Evolutionary conservation across 805 yeast genomes (phyloP).

Genomic region (Yamadazyma kitorensis): DNA sequence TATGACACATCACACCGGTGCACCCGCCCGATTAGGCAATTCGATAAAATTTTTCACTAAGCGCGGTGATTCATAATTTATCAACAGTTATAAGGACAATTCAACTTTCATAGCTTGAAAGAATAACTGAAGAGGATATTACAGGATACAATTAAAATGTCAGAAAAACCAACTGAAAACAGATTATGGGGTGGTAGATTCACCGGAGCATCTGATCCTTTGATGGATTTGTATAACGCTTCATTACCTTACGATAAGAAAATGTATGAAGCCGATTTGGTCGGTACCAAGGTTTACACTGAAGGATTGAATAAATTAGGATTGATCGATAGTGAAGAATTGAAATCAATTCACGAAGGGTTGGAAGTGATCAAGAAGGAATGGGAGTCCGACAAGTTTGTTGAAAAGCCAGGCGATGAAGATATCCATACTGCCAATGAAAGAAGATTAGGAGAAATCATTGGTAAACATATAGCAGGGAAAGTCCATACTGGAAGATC

Average conservation of each 20-base stretch:
- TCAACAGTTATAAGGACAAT: no score
- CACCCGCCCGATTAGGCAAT: no score
- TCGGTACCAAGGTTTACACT: constrained; percentile 93
- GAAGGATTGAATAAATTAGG: constrained; percentile 79
- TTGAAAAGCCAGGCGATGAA: constrained; percentile 86
- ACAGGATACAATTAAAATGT: constrained; percentile 4
- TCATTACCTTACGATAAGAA: constrained; percentile 93
- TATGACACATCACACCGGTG: no score
- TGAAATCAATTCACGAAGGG: constrained; percentile 80
- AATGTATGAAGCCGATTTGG: constrained; percentile 92
- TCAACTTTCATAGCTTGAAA: no score
- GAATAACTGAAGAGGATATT: no score
- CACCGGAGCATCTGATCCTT: constrained; percentile 94
- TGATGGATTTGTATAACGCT: constrained; percentile 96
- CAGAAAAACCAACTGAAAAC: constrained; percentile 54
- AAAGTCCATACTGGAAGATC: constrained; percentile 99
- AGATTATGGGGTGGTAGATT: constrained; percentile 98
- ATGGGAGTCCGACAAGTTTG: constrained; percentile 72
- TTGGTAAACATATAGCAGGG: constrained; percentile 92
- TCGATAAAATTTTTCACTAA: not conserved
- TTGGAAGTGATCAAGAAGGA: constrained; percentile 67
- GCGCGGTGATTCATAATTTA: constrained; percentile 10
- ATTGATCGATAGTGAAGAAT: constrained; percentile 68
- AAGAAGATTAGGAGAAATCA: constrained; percentile 93
- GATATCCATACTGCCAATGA: constrained; percentile 99